Percentiles rank a stretch among this genome's conserved stretches.
phyloP scores from a whole-genome alignment of 768 basidiomycete genomes.

The Boletus huronensis region DNA sequence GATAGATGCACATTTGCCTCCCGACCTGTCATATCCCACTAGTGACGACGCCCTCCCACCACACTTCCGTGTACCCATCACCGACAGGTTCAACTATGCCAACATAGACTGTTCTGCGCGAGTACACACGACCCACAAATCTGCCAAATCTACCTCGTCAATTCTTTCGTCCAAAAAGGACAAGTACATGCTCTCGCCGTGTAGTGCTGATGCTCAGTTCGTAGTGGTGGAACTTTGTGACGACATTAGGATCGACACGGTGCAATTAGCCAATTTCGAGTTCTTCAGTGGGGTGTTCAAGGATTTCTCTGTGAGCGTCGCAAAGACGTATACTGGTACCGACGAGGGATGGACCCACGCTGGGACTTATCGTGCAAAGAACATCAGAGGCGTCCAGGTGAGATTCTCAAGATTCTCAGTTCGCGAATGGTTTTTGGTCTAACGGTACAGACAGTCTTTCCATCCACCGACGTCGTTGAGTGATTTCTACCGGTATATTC shows the following conservation, averaged over 20 bases:
- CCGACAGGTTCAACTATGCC: slow-evolving; percentile 94
- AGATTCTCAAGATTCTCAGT: slow-evolving; percentile 31
- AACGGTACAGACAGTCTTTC: slow-evolving; percentile 52
- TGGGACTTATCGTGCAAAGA: slow-evolving; percentile 82
- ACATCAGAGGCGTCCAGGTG: slow-evolving; percentile 88
- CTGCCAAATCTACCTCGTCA: slow-evolving; percentile 76
- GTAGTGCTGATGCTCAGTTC: slow-evolving; percentile 59
- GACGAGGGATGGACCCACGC: slow-evolving; percentile 66
- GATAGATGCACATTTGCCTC: slow-evolving; percentile 9
- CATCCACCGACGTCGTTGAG: slow-evolving; percentile 68
- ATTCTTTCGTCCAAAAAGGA: slow-evolving; percentile 90
- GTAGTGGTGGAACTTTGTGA: slow-evolving; percentile 97
- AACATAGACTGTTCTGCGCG: slow-evolving; percentile 90
- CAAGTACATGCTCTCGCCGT: slow-evolving; percentile 95
- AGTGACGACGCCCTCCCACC: slow-evolving; percentile 40
- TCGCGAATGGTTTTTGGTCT: neutral
- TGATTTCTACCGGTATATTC: slow-evolving; percentile 90
- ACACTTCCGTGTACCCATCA: slow-evolving; percentile 69
- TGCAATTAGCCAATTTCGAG: slow-evolving; percentile 95
- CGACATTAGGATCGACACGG: slow-evolving; percentile 93
- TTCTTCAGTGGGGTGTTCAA: slow-evolving; percentile 97
- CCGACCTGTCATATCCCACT: slow-evolving; percentile 11
- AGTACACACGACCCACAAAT: slow-evolving; percentile 78
- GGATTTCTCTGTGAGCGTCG: slow-evolving; percentile 82
- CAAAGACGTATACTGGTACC: slow-evolving; percentile 71